These are phyloP conservation scores for Globisporangium solare DNA, from an alignment of 352 stramenopile species.

Conservation along the genomic window DNA sequence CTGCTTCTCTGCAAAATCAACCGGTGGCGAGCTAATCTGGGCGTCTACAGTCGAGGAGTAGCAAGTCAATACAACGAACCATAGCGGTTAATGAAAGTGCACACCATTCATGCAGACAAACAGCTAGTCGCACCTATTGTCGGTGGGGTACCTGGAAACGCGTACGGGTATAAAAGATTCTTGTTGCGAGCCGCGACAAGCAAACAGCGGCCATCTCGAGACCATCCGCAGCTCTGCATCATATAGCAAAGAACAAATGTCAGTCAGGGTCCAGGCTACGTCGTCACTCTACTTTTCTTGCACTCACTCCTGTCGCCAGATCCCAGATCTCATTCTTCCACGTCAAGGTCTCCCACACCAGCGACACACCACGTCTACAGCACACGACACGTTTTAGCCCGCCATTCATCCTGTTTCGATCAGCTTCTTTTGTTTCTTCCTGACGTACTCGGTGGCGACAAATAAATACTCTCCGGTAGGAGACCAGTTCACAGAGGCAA, in stretches of 20 bases:
- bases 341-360: constrained; percentile 79
- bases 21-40: constrained; percentile 62
- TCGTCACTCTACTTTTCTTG: not conserved
- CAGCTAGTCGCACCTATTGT: constrained; percentile 39
- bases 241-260: not conserved
- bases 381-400: not conserved
- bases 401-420: too few relatives aligned
- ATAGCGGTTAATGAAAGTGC: not conserved
- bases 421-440: not conserved
- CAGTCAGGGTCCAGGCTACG: not conserved
- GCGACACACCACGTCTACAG: constrained; percentile 41
- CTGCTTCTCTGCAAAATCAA: constrained; percentile 65
- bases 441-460: constrained; percentile 53
- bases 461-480: constrained; percentile 85
- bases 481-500: constrained; percentile 61
- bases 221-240: constrained; percentile 62
- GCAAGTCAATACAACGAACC: not conserved
- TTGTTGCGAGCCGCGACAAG: constrained; percentile 60
- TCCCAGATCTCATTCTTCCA: constrained; percentile 83
- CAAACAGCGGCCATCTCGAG: constrained; percentile 58
- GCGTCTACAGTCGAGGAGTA: constrained; percentile 29
- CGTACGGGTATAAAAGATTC: constrained; percentile 62
- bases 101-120: not conserved
- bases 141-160: constrained; percentile 51
- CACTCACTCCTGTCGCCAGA: constrained; percentile 45